Conservation (phyloP, 805 yeast genomes). For the Wickerhamomyces queroliae region DNA sequence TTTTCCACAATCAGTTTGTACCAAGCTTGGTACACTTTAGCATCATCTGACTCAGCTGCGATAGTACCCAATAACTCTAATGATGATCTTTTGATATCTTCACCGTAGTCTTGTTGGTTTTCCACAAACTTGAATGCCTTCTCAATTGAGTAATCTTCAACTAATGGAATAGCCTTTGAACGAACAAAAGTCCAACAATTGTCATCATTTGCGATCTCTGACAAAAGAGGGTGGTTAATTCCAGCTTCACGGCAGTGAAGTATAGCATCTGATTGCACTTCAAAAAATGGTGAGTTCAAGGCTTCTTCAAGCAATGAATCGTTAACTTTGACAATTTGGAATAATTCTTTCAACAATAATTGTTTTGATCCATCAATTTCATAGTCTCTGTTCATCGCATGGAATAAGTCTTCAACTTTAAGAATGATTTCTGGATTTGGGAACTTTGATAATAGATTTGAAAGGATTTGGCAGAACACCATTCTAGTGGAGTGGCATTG, state of each 20-base stretch:
- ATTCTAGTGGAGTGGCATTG: slow-evolving; percentile 29
- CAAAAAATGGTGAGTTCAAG: slow-evolving; percentile 33
- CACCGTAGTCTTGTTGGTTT: slow-evolving; percentile 30
- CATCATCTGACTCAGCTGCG: slow-evolving; percentile 17
- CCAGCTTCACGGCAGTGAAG: slow-evolving; percentile 19
- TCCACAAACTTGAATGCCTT: slow-evolving; percentile 25
- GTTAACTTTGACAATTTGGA: slow-evolving; percentile 21
- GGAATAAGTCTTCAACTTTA: slow-evolving; percentile 30
- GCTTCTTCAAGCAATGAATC: slow-evolving; percentile 27
- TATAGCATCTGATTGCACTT: slow-evolving; percentile 39
- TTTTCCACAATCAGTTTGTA: slow-evolving; percentile 21
- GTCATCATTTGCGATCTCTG: slow-evolving; percentile 19
- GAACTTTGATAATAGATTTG: slow-evolving; percentile 1
- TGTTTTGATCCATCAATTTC: slow-evolving; percentile 45
- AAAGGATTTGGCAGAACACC: slow-evolving; percentile 25
- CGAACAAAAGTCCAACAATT: slow-evolving; percentile 39
- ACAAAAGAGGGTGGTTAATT: slow-evolving; percentile 7
- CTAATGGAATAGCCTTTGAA: slow-evolving; percentile 27
- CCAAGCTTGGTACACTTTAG: slow-evolving; percentile 30
- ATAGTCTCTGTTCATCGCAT: slow-evolving; percentile 20
- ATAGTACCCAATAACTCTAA: slow-evolving; percentile 48
- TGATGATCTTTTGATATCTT: slow-evolving; percentile 41
- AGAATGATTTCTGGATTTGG: slow-evolving; percentile 7
- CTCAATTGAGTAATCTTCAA: slow-evolving; percentile 15
- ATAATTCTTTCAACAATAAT: slow-evolving; percentile 32